Base-by-base conservation (phyloP, 306 rosid species). In the Sindora glabra region DNA sequence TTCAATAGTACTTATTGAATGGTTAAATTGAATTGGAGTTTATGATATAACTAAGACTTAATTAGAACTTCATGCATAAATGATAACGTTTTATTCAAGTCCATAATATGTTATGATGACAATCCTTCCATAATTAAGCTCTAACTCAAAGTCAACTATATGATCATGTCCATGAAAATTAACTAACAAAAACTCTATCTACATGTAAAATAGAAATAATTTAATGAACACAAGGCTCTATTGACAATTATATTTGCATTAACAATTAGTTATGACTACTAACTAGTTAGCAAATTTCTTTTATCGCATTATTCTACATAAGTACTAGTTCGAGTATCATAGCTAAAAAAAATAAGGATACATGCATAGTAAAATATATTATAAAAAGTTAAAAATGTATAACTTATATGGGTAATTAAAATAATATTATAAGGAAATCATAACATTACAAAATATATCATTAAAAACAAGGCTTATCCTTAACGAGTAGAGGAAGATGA, bases 121-220 rank as follows among this genome's bases (percentile, higher is more conserved):
- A 12, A 57, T 89, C 97, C 97, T 94, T 65, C 99, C 97, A 81
- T 86, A 94, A 33, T 94, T 94, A 21, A 94, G 95, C 89, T 94
- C 99, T 71, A 94, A 73, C 44, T 86, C 97, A 39, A 94, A 73
- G 74, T 94, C 99, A 45, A 94, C 97, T 25, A 94, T 84, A 24
- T 86, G 81, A 72, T 94, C 99, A 33, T 94, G 99, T 42, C 99
- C 95, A 13, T 94, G 99, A 40, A 94, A 94, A 13, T 97, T 94
- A 59, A 94, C 99, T 18, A 97, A 78, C 21, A 94, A 73, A 47
- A 97, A 89, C 63, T 94, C 97, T 61, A 94, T 86, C 99, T 94
- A 89, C 75, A 77, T 64, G 37, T 13, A 53, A 38, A 50, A 65
- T 15, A 48, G 15, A 67, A 29, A 23, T 32, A 51, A n/a, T 62